phyloP scores from a whole-genome alignment of 768 basidiomycete species.

The Boletus rex-veris region DNA sequence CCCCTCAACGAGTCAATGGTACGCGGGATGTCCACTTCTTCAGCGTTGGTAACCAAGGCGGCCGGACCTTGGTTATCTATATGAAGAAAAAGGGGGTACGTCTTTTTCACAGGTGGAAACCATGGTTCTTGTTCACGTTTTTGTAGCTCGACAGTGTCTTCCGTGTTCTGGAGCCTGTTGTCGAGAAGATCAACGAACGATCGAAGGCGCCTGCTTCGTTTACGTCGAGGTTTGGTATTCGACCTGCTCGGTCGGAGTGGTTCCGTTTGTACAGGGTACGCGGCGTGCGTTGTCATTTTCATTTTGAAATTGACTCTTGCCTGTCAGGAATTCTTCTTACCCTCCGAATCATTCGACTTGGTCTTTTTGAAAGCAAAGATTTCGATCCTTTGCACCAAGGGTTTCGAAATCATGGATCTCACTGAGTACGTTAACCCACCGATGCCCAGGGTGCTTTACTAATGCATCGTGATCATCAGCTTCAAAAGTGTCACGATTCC shows the following conservation, averaged over 20 bases:
- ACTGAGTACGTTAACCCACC: slow-evolving; percentile 59
- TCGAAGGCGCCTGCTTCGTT: slow-evolving; percentile 67
- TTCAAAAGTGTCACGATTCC: slow-evolving; percentile 90
- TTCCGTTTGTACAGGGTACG: slow-evolving; percentile 82
- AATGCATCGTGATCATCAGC: slow-evolving; percentile 34
- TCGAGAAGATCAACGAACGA: slow-evolving; percentile 80
- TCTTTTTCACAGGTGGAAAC: slow-evolving; percentile 4
- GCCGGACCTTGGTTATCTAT: slow-evolving; percentile 87
- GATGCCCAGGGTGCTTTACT: not conserved
- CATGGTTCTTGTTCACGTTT: slow-evolving; percentile 4
- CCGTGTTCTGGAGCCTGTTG: slow-evolving; percentile 96
- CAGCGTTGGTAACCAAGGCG: slow-evolving; percentile 83
- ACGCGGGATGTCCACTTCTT: slow-evolving; percentile 95
- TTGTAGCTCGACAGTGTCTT: slow-evolving; percentile 82
- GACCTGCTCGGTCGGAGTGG: slow-evolving; percentile 86
- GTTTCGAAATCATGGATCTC: slow-evolving; percentile 97
- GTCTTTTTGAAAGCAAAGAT: slow-evolving; percentile 93
- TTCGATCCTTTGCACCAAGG: slow-evolving; percentile 88
- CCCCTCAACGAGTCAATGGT: slow-evolving; percentile 87
- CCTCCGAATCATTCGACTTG: slow-evolving; percentile 85
- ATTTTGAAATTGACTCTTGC: not conserved
- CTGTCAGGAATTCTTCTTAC: slow-evolving; percentile 81
- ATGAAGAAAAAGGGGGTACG: slow-evolving; percentile 91
- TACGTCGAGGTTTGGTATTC: slow-evolving; percentile 70
- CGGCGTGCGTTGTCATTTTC: not conserved